Evolutionary conservation across 345 rosid species (phyloP), one percentile per base, ranked within the genome.

Genomic region (Populus euphratica): DNA sequence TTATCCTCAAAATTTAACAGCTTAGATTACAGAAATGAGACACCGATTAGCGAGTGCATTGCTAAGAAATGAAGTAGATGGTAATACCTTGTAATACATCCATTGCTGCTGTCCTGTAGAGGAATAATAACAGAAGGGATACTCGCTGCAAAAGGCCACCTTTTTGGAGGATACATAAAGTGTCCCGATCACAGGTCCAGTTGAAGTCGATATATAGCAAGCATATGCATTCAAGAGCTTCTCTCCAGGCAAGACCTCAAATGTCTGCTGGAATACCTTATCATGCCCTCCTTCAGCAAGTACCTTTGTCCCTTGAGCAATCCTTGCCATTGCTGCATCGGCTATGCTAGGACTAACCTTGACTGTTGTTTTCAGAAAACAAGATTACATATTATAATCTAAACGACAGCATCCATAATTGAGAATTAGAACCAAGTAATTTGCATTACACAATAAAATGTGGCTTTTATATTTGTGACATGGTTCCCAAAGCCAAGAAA

Each of bases 311-410:
- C 97, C 97, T 68, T 90, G 95, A 74, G 91, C 20, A 69, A 94
- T 86, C 85, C 93, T 93, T 54, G 94, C 92, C 93, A 90, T 80
- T 76, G 97, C 94, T n/a, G 92, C 94, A 71, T 93, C 94, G 6
- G 89, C 78, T 73, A 94, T 35, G 76, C 89, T 91, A 9, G 97
- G 88, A 74, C 88, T 89, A 33, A 86, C 83, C 86, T 80, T 91
- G 67, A 93, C 98, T 94, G 86, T 76, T 23, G 43, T 36, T 43
- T 14, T 54, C 73, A 75, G 78, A 68, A 61, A 71, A 76, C 9
- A 43, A 59, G 18, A 69, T 27, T 23, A 62, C 49, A 36, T 27
- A 70, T 72, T 38, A 75, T 68, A 68, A 62, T 78, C 74, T 72
- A 36, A 20, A 54, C 23, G 59, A 21, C 6, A 8, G 11, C 69